Evolutionary conservation across 2,329 filamentous ascomycete genomes (phyloP), one percentile per base, ranked within the genome.

Genomic region (Colletotrichum sp.): DNA sequence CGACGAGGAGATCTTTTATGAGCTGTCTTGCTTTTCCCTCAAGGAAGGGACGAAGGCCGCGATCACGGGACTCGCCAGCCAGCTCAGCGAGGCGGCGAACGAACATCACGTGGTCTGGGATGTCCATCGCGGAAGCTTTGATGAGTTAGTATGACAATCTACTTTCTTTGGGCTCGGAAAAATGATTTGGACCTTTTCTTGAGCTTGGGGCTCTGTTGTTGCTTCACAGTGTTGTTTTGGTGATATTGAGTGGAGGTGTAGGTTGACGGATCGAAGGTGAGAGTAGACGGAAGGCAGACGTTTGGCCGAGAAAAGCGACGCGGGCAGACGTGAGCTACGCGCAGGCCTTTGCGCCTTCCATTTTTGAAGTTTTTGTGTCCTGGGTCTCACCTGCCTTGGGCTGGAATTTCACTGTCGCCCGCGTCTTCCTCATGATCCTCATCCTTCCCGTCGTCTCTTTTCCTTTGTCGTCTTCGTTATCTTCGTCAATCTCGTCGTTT

Each of bases 1-100:
- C n/a, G n/a, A n/a, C n/a, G n/a, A n/a, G n/a, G n/a, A n/a, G n/a
- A n/a, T n/a, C n/a, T n/a, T n/a, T n/a, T n/a, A n/a, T n/a, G n/a
- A n/a, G n/a, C n/a, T n/a, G n/a, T n/a, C n/a, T n/a, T 1, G n/a
- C 11, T 3, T 21, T 6, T 0, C 1, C 0, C 43, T 47, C 43
- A 6, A 47, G 2, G 0, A 47, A 47, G 0, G 43, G 43, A 1
- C 4, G 43, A 2, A 47, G 0, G 43, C 0, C 3, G 9, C 11
- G 6, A 5, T 47, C n/a, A 4, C 43, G 43, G 1, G 43, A 47
- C 7, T 47, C 11, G 43, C 43, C 43, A 0, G 43, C 0, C 6
- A 47, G n/a, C 43, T 47, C 43, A 13, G 43, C 43, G 3, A 47
- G 18, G 43, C 11, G 43, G 2, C 43, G 43, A 47, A 6, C 2